phyloP scores from a whole-genome alignment of 371 early-diverging fungal species.

The Mucor velutinosus region DNA sequence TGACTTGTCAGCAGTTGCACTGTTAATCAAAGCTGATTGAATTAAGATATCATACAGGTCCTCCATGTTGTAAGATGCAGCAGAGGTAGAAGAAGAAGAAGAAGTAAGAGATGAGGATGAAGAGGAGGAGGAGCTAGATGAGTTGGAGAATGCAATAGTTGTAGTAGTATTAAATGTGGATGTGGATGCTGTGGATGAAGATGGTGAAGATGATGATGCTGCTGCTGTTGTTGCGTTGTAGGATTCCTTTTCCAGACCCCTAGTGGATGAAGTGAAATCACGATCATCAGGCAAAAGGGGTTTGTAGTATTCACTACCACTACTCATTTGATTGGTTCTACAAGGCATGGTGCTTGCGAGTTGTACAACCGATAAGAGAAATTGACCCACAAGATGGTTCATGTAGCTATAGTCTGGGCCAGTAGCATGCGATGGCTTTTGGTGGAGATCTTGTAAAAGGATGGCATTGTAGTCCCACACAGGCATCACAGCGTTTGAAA shows the following conservation, averaged over 20 bases:
- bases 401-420: constrained; percentile 5
- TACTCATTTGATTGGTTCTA: constrained; percentile 8
- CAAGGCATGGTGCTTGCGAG: constrained; percentile 20
- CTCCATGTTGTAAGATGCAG: constrained; percentile 37
- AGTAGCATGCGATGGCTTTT: not conserved
- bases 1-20: constrained; percentile 26
- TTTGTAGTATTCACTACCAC: constrained; percentile 1
- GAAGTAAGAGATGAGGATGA: not conserved
- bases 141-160: constrained; percentile 2
- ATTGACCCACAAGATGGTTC: constrained; percentile 27
- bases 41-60: constrained; percentile 49
- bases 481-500: constrained; percentile 53
- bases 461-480: constrained; percentile 47
- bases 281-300: constrained; percentile 41
- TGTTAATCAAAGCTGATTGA: constrained; percentile 37
- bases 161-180: not conserved
- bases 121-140: not conserved
- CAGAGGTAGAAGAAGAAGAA: not conserved
- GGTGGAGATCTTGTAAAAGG: constrained; percentile 10
- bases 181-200: not conserved
- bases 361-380: constrained; percentile 33
- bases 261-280: constrained; percentile 27
- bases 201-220: not conserved
- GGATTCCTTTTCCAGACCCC: not conserved
- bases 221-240: not conserved